Evolutionary conservation across 495 filamentous ascomycete genomes (phyloP).

Genomic region (Pseudotulostoma volvatum): DNA sequence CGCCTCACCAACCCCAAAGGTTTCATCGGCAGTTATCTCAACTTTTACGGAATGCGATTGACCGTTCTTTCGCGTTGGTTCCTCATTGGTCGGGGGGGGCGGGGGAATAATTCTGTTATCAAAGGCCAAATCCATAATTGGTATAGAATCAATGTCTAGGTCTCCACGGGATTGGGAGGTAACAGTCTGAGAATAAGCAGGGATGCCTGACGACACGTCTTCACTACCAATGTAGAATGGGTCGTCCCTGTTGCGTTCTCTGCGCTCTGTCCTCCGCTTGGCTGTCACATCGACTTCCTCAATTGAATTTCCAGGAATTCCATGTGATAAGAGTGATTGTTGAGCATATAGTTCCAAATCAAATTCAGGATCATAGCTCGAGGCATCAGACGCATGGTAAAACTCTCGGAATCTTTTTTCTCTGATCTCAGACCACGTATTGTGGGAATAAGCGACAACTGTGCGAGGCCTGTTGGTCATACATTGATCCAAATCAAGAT

Average conservation of each 20-base stretch:
- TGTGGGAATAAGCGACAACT: conserved; percentile 28
- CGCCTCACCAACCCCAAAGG: conserved; percentile 16
- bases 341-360: not conserved
- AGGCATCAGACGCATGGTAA: conserved; percentile 41
- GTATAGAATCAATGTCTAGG: conserved; percentile 83
- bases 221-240: conserved; percentile 75
- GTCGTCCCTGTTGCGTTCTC: conserved; percentile 74
- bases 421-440: conserved; percentile 2
- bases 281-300: conserved; percentile 35
- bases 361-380: no score
- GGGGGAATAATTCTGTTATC: conserved; percentile 6
- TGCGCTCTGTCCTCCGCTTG: conserved; percentile 47
- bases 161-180: conserved; percentile 50
- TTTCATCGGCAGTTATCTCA: conserved; percentile 48
- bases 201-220: conserved; percentile 36
- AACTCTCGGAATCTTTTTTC: conserved; percentile 40
- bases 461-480: conserved; percentile 59
- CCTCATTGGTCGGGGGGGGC: not conserved
- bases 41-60: conserved; percentile 28
- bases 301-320: not conserved
- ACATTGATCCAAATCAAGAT: conserved; percentile 56
- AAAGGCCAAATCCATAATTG: conserved; percentile 80
- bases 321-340: not conserved
- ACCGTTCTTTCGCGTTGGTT: conserved; percentile 4
- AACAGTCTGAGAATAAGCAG: conserved; percentile 56